Percentiles rank a stretch among this genome's conserved stretches.
These are phyloP conservation scores for Podaxis rugospora DNA, from an alignment of 768 basidiomycete species.

Conservation along the genomic window DNA sequence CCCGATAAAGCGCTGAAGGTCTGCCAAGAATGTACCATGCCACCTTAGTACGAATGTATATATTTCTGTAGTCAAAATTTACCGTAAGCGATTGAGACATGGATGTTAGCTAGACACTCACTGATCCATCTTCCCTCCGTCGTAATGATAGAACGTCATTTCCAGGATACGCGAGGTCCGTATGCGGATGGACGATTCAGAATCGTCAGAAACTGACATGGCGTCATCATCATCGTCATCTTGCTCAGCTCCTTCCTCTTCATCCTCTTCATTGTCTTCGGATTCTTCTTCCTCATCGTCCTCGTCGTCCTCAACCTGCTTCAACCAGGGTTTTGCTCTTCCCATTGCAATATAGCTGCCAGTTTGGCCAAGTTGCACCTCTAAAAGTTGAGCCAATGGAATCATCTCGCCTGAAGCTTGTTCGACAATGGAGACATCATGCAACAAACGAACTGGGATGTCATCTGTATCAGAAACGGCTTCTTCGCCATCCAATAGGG, in stretches of 20 bases:
- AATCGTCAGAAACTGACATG: background rate
- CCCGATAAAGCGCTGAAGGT: slow-evolving; percentile 42
- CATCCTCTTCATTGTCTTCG: slow-evolving; percentile 13
- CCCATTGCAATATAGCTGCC: slow-evolving; percentile 34
- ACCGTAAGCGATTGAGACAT: background rate
- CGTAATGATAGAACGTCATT: slow-evolving; percentile 41
- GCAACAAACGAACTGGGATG: slow-evolving; percentile 54
- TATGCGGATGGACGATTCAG: background rate
- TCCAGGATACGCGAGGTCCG: slow-evolving; percentile 39
- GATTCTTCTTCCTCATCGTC: slow-evolving; percentile 18
- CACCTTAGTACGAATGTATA: slow-evolving; percentile 55
- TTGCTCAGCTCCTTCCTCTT: slow-evolving; percentile 17
- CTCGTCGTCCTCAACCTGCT: slow-evolving; percentile 24
- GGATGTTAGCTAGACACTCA: slow-evolving; percentile 21
- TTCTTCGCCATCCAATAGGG: slow-evolving; percentile 36
- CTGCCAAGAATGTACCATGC: slow-evolving; percentile 69
- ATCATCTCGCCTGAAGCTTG: slow-evolving; percentile 31
- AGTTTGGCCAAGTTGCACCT: slow-evolving; percentile 20
- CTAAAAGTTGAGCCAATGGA: slow-evolving; percentile 33
- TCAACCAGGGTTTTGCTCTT: slow-evolving; percentile 34
- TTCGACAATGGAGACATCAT: slow-evolving; percentile 52
- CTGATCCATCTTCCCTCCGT: slow-evolving; percentile 37
- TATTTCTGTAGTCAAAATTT: slow-evolving; percentile 35
- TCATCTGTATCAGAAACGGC: slow-evolving; percentile 32
- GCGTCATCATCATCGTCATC: slow-evolving; percentile 6